Evolutionary conservation across 768 basidiomycete genomes (phyloP), one percentile per base, ranked within the genome.

Genomic region (Mrakia gelida): DNA sequence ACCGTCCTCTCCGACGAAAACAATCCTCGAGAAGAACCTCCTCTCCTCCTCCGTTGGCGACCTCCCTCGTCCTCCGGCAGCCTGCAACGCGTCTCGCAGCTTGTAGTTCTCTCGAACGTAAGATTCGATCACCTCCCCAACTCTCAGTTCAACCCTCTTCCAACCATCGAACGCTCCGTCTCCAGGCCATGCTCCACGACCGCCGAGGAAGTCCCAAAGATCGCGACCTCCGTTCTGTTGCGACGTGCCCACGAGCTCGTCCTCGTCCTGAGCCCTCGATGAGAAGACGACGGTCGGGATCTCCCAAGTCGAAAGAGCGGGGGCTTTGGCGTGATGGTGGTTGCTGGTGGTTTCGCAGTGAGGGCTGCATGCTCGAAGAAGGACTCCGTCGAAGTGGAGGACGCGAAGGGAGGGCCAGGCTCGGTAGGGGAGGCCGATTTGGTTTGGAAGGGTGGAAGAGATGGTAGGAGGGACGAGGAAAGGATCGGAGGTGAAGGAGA

Each of bases 401-500:
- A 21, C 18, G 16, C 8, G 62, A 30, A 65, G 34, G 30, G 62
- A 65, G 26, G 62, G 62, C 62, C 62, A 65, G 13, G 26, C 62
- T 30, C 15, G 13, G 62, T 65, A 65, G 30, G 62, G 62, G 13
- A 65, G n/a, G 3, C 62, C 62, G 62, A 65, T 30, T 65, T 34
- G 62, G 30, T 61, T 61, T 9, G 59, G 23, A 16, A 61, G 59
- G 15, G 59, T 61, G 59, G 59, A n/a, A 1, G 4, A 6, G 59
- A 30, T 8, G 59, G n/a, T 8, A 16, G 4, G 59, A n/a, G 23
- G 59, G 23, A 32, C 30, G 21, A n/a, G 89, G 26, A 91, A 83
- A 67, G 91, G 85, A 41, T 89, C 89, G n/a, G n/a, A n/a, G n/a
- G n/a, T n/a, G 90, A 89, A 87, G 32, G 61, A 45, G n/a, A 38